Percentiles rank a stretch among this genome's conserved stretches.
These are phyloP conservation scores for Phalaenopsis aphrodite DNA, from an alignment of 106 monocot genomes.

Conservation along the genomic window DNA sequence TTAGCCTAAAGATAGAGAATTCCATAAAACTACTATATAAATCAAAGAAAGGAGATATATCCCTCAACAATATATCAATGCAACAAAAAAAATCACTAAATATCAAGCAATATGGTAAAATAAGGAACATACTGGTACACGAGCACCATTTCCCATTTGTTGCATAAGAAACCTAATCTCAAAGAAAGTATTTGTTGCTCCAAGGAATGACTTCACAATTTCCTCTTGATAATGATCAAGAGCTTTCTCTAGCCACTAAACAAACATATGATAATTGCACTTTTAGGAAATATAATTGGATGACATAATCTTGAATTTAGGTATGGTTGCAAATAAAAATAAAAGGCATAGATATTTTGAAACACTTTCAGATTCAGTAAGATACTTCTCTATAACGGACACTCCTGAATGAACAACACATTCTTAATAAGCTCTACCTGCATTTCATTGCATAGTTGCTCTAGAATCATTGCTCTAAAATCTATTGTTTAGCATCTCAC, in stretches of 20 bases:
- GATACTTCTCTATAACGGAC: no score
- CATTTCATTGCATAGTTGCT: no score
- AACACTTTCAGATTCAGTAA: no score
- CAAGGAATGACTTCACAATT: constrained; percentile 55
- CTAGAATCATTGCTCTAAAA: no score
- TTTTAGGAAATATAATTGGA: neutral
- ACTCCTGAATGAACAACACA: no score
- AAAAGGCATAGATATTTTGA: neutral
- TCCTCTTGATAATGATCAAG: constrained; percentile 34
- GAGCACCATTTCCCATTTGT: constrained; percentile 74
- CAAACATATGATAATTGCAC: neutral
- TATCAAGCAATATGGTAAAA: neutral
- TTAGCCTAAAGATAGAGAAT: no score
- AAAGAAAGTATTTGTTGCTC: constrained; percentile 61
- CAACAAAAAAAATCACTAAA: neutral
- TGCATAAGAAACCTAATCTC: constrained; percentile 78
- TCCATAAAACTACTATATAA: neutral
- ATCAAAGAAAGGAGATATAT: no score
- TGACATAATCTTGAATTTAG: no score
- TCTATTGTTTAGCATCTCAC: no score
- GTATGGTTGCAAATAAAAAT: neutral
- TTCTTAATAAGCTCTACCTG: no score
- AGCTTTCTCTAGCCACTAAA: constrained; percentile 69
- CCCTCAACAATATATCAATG: neutral
- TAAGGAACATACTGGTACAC: constrained; percentile 74